Evolutionary conservation across 164 flowering plant genomes (phyloP), one percentile per base, ranked within the genome.

Genomic region (Aristolochia californica): DNA sequence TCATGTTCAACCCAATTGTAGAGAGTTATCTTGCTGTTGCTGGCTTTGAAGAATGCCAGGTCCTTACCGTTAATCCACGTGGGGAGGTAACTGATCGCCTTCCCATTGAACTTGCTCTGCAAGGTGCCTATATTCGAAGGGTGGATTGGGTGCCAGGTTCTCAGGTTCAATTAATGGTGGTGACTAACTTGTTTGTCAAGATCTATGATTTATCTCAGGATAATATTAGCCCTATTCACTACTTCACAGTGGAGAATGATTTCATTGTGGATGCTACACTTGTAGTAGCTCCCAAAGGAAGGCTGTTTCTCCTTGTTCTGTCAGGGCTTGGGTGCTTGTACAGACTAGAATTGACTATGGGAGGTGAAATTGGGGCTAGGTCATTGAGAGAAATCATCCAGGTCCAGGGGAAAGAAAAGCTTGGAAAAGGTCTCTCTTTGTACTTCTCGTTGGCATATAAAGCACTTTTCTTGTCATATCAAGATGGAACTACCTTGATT

Each of bases 71-170:
- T 45, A 90, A 80, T 67, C 90, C 76, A 56, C 93, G 99, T 56
- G 99, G 99, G 60, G 99, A 94, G 75, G 99, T 94, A 67, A 80
- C 84, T 61, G 99, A 90, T 47, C 93, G 97, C 64, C 88, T 94
- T 73, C 83, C 97, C 60, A 75, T 94, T 77, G 97, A 94, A 72
- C 93, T 94, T 64, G 95, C 95, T 56, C 64, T 88, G 68, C 96
- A 94, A 77, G 97, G 96, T 72, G 86, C 99, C 49, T 84, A 84
- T 75, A 86, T 94, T 27, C 83, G 93, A 55, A 77, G 79, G 58
- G 72, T 90, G 43, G 97, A 90, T 28, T 94, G 99, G 99, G 82
- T 94, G 69, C 99, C 96, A 17, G 97, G 95, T 61, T 85, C 96
- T 55, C 97, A 88, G 66, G 97, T 90, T 66, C 96, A 94, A 62